These are phyloP conservation scores for Dendrothele bispora DNA, from an alignment of 768 basidiomycete genomes.

Conservation along the genomic window DNA sequence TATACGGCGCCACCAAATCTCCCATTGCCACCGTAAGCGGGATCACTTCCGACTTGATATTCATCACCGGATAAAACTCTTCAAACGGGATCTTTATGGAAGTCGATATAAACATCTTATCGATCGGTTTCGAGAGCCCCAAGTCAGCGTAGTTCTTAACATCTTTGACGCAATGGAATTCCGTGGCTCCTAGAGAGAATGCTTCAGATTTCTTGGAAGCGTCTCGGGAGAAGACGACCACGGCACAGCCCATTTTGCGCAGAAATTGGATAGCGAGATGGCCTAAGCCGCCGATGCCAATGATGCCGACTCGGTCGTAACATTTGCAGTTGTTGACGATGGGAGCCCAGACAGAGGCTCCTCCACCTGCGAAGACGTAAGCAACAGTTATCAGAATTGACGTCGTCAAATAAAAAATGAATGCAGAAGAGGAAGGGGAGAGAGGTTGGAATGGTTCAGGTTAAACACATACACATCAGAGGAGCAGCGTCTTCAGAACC, in stretches of 20 bases:
- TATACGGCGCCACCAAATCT: no score
- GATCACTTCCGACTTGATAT: no score
- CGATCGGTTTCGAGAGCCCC: slow-evolving; percentile 22
- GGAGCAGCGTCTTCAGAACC: slow-evolving; percentile 30
- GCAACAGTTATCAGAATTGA: no score
- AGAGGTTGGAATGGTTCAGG: no score
- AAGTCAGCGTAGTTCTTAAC: slow-evolving; percentile 17
- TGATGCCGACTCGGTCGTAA: slow-evolving; percentile 31
- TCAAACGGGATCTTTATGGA: no score
- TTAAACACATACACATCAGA: slow-evolving; percentile 32
- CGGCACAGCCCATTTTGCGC: slow-evolving; percentile 37
- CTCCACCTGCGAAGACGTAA: slow-evolving; percentile 17
- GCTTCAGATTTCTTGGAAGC: slow-evolving; percentile 33
- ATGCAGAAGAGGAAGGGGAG: no score
- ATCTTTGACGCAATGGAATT: slow-evolving; percentile 32
- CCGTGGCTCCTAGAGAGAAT: slow-evolving; percentile 29
- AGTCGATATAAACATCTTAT: no score
- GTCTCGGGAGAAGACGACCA: slow-evolving; percentile 33
- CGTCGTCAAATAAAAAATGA: no score
- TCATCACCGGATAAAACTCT: no score
- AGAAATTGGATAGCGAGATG: slow-evolving; percentile 39
- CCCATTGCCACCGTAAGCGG: no score
- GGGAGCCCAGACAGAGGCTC: slow-evolving; percentile 30
- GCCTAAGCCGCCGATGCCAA: slow-evolving; percentile 36
- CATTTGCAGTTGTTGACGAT: slow-evolving; percentile 21